Conservation (phyloP, 495 filamentous ascomycete genomes). For the Aspergillus taichungensis region DNA sequence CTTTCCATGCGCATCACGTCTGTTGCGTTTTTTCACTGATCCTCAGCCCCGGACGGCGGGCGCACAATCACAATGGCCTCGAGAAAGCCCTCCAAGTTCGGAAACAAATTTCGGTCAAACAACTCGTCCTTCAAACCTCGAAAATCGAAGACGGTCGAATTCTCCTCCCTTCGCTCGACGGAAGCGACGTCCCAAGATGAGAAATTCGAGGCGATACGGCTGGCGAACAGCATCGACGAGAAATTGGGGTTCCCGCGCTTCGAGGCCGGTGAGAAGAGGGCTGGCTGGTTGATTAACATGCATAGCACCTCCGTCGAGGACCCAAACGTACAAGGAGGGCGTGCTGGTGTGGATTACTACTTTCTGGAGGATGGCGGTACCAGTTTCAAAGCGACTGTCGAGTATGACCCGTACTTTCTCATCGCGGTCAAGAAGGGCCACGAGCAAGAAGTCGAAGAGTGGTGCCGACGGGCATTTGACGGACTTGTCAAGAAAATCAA, state of each 20-base stretch:
- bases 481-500: conserved; percentile 72
- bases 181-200: conserved; percentile 83
- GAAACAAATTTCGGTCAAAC: conserved; percentile 43
- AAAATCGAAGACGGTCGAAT: conserved; percentile 67
- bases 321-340: conserved; percentile 67
- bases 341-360: conserved; percentile 91
- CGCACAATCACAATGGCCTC: conserved; percentile 44
- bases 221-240: conserved; percentile 90
- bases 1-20: conserved; percentile 21
- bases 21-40: conserved; percentile 9
- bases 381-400: conserved; percentile 92
- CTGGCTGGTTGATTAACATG: conserved; percentile 94
- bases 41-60: conserved; percentile 20
- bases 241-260: conserved; percentile 87
- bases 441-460: conserved; percentile 93
- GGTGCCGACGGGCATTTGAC: conserved; percentile 77
- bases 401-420: conserved; percentile 95
- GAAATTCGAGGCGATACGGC: conserved; percentile 71
- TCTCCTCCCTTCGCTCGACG: conserved; percentile 58
- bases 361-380: conserved; percentile 90
- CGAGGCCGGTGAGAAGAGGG: conserved; percentile 74
- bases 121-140: conserved; percentile 43
- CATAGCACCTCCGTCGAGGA: conserved; percentile 84
- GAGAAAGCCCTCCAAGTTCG: conserved; percentile 46
- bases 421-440: conserved; percentile 80